These are phyloP conservation scores for Pterula multifida DNA, from an alignment of 1,284 basidiomycete species.

Conservation along the genomic window DNA sequence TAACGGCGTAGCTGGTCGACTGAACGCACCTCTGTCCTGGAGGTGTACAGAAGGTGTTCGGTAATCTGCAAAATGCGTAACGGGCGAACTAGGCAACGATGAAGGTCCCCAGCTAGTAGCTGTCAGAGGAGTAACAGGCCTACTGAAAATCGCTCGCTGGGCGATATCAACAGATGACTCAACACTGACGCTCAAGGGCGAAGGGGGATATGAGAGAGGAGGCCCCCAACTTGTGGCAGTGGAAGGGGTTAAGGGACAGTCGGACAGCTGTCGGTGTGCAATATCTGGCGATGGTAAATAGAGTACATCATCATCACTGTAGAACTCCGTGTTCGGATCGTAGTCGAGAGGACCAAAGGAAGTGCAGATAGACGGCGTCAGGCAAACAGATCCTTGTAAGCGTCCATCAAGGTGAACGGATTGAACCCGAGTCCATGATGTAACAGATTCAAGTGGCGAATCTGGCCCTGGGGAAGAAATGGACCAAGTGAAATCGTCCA, in stretches of 20 bases:
- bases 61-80: conserved; percentile 6
- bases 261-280: conserved; percentile 34
- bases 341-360: conserved; percentile 35
- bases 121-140: conserved; percentile 24
- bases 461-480: conserved; percentile 55
- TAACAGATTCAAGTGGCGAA: conserved; percentile 22
- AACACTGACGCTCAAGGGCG: conserved; percentile 13
- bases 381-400: conserved; percentile 42
- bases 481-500: conserved; percentile 61
- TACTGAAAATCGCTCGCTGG: conserved; percentile 21
- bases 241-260: conserved; percentile 32
- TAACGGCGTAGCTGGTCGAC: conserved; percentile 22
- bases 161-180: conserved; percentile 21
- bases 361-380: conserved; percentile 40
- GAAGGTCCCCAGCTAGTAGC: conserved; percentile 36
- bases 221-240: conserved; percentile 39
- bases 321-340: conserved; percentile 9
- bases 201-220: conserved; percentile 25
- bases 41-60: conserved; percentile 21
- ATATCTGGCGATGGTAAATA: conserved; percentile 33
- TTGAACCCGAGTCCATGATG: conserved; percentile 23
- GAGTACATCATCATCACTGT: conserved; percentile 14
- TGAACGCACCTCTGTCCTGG: conserved; percentile 19
- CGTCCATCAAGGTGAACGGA: conserved; percentile 50
- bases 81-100: conserved; percentile 16